Conservation (phyloP, 139 green algal species). For the Astrephomene gubernaculifera region DNA sequence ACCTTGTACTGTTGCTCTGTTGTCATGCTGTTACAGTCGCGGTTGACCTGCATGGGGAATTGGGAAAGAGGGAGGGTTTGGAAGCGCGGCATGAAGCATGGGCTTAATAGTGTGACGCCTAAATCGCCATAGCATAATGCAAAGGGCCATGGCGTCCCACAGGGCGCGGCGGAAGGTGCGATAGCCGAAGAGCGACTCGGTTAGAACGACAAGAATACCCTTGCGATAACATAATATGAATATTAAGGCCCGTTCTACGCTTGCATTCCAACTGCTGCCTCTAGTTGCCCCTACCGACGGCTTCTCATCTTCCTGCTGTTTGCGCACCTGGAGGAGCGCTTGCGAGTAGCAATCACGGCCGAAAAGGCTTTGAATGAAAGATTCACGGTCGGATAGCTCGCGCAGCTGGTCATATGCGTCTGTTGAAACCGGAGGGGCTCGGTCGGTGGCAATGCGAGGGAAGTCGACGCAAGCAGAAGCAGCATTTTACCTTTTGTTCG, state of each 20-base stretch:
- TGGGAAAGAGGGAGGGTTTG: background rate
- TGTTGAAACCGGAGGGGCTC: background rate
- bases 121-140: too few species aligned
- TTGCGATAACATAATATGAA: too few species aligned
- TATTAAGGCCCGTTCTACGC: too few species aligned
- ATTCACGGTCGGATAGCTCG: background rate
- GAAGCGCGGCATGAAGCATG: background rate
- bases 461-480: background rate
- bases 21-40: conserved; percentile 29
- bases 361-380: background rate
- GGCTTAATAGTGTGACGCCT: background rate
- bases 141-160: too few species aligned
- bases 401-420: background rate
- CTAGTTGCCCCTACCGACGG: too few species aligned
- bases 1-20: conserved; percentile 30
- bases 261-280: too few species aligned
- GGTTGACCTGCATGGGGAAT: background rate
- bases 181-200: too few species aligned
- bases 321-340: background rate
- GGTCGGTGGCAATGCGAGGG: background rate
- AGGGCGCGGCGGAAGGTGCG: too few species aligned
- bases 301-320: too few species aligned
- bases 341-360: conserved; percentile 17
- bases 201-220: too few species aligned
- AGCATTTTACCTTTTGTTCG: background rate